Conservation (phyloP, 176 grass and related monocot species). For the Zea luxurians region DNA sequence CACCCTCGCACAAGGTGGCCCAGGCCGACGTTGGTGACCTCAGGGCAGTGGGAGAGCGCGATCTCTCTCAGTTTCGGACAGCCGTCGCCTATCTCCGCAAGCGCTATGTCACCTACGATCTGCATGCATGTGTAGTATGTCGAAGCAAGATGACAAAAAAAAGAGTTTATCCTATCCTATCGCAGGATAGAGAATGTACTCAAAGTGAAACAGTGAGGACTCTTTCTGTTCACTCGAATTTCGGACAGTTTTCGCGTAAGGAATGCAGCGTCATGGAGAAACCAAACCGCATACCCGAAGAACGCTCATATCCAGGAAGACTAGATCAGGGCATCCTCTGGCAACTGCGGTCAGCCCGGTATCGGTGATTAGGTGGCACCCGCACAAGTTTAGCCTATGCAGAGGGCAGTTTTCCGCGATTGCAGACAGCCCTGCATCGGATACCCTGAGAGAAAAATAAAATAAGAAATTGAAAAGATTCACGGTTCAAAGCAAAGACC, state of each 20-base stretch:
- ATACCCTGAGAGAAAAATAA: slow-evolving; percentile 49
- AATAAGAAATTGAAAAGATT: not conserved
- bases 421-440: slow-evolving; percentile 65
- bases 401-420: slow-evolving; percentile 75
- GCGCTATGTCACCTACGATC: slow-evolving; percentile 64
- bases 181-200: not conserved
- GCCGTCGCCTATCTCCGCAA: slow-evolving; percentile 70
- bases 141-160: not conserved
- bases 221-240: not conserved
- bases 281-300: slow-evolving; percentile 55
- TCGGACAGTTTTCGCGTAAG: not conserved
- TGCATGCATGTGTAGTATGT: slow-evolving; percentile 21
- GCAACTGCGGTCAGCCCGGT: slow-evolving; percentile 67
- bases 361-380: slow-evolving; percentile 74
- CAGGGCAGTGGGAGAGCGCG: slow-evolving; percentile 61
- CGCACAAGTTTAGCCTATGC: slow-evolving; percentile 60
- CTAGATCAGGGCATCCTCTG: slow-evolving; percentile 72
- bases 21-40: slow-evolving; percentile 73
- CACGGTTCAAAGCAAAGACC: slow-evolving; percentile 10
- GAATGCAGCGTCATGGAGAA: slow-evolving; percentile 13
- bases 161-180: not conserved
- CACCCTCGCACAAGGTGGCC: slow-evolving; percentile 66
- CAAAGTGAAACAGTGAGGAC: not conserved
- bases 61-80: slow-evolving; percentile 69
- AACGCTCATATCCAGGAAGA: slow-evolving; percentile 74